A percentile compares a stretch with the other conserved stretches of the same genome.
These are phyloP conservation scores for Cryptococcus sp. DNA, from an alignment of 1,284 basidiomycete species.

Conservation along the genomic window DNA sequence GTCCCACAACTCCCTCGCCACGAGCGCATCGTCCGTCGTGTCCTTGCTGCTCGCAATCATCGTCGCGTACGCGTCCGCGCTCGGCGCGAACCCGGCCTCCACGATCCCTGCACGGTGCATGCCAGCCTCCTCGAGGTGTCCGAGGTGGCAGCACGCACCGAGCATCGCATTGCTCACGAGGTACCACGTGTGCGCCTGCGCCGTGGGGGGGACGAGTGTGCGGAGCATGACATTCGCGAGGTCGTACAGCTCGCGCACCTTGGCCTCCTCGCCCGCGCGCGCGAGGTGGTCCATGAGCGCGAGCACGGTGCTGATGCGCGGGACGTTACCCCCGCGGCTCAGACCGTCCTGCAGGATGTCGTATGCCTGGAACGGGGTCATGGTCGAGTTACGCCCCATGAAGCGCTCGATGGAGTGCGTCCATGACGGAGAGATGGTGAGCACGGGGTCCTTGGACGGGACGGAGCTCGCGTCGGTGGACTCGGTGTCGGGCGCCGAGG, in stretches of 20 bases:
- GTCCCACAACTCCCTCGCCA: conserved; percentile 76
- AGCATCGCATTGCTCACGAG: conserved; percentile 83
- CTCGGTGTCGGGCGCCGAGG: conserved; percentile 1
- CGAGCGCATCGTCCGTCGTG: conserved; percentile 87
- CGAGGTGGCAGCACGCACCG: conserved; percentile 73
- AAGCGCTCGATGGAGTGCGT: conserved; percentile 24
- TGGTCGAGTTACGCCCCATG: conserved; percentile 11
- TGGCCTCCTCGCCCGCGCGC: conserved; percentile 59
- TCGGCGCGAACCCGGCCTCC: conserved; percentile 70
- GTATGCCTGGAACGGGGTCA: conserved; percentile 24
- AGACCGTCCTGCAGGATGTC: conserved; percentile 22
- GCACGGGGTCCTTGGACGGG: not conserved
- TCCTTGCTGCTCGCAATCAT: conserved; percentile 83
- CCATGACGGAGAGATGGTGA: conserved; percentile 17
- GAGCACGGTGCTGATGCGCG: conserved; percentile 53
- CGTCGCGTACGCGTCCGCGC: conserved; percentile 84
- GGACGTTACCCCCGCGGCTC: conserved; percentile 17
- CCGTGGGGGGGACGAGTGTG: conserved; percentile 32
- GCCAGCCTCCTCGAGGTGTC: conserved; percentile 73
- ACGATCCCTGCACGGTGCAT: conserved; percentile 75
- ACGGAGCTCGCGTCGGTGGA: conserved; percentile 5
- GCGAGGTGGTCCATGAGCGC: conserved; percentile 67
- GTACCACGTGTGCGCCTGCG: conserved; percentile 62
- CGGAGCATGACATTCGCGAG: conserved; percentile 63
- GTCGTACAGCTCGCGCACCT: conserved; percentile 66